phyloP scores from a whole-genome alignment of 768 basidiomycete genomes.

The Agrocybe chaxingu region DNA sequence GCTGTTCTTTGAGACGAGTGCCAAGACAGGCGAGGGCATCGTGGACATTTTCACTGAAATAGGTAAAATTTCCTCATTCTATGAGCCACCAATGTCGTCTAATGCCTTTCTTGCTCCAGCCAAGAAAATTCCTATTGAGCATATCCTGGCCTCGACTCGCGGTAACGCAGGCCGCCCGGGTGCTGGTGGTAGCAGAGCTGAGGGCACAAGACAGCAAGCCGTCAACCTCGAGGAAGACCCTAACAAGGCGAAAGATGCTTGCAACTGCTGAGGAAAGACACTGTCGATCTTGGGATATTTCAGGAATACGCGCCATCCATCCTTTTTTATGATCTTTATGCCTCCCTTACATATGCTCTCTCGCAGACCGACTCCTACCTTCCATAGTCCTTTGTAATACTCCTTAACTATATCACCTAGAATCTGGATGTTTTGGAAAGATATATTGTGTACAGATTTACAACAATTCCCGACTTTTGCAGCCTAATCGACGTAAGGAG shows the following conservation, averaged over 20 bases:
- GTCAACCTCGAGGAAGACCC: conserved; percentile 72
- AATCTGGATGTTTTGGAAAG: conserved; percentile 14
- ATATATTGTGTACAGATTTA: conserved; percentile 4
- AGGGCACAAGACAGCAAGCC: conserved; percentile 48
- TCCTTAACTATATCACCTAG: conserved; percentile 24
- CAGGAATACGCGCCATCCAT: conserved; percentile 3
- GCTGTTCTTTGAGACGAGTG: conserved; percentile 96
- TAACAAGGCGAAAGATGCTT: conserved; percentile 68
- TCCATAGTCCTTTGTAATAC: conserved; percentile 21
- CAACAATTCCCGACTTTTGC: neutral
- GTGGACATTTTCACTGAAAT: conserved; percentile 98
- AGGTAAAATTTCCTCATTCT: conserved; percentile 48
- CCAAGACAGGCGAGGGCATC: conserved; percentile 94
- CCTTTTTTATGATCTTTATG: conserved; percentile 27
- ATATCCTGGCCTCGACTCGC: conserved; percentile 83
- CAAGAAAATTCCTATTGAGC: conserved; percentile 80
- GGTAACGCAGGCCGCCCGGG: conserved; percentile 64
- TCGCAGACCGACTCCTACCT: conserved; percentile 14
- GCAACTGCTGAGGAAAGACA: conserved; percentile 62
- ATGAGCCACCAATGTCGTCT: conserved; percentile 1
- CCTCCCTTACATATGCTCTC: conserved; percentile 18
- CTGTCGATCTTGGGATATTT: conserved; percentile 3
- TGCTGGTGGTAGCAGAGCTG: conserved; percentile 48
- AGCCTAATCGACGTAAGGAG: conserved; percentile 58
- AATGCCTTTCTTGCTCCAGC: conserved; percentile 27